A percentile compares a stretch with the other conserved stretches of the same genome.
phyloP scores from a whole-genome alignment of 2,329 filamentous ascomycete species.

The Scopulariopsis brevicaulis region DNA sequence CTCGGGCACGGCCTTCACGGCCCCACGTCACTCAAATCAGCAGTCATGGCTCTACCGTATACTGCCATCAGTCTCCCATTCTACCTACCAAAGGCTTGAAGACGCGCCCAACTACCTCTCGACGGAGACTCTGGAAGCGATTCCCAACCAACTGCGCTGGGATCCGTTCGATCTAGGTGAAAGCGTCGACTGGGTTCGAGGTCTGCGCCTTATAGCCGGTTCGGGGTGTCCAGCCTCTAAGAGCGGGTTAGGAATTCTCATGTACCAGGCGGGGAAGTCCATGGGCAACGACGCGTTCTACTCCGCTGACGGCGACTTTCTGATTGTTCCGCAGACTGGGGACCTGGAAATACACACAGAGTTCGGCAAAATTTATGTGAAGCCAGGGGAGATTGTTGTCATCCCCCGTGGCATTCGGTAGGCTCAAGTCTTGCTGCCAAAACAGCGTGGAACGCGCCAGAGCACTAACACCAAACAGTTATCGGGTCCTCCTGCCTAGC shows the following conservation, averaged over 20 bases:
- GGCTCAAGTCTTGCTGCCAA: no score
- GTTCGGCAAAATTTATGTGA: constrained; percentile 54
- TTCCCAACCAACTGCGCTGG: constrained; percentile 76
- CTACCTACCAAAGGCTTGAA: not conserved
- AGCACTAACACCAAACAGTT: constrained; percentile 15
- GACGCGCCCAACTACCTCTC: constrained; percentile 28
- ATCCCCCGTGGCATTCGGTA: constrained; percentile 54
- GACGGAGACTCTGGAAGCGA: constrained; percentile 37
- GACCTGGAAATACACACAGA: constrained; percentile 62
- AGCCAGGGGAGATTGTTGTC: constrained; percentile 61
- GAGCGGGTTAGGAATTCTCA: constrained; percentile 60
- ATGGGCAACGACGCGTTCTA: constrained; percentile 69
- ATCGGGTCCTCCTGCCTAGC: constrained; percentile 49
- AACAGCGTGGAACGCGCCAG: no score
- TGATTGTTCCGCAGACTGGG: constrained; percentile 62
- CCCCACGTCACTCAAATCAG: constrained; percentile 55
- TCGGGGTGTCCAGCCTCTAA: constrained; percentile 68
- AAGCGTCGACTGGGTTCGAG: constrained; percentile 32
- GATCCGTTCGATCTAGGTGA: constrained; percentile 59
- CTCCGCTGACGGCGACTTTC: constrained; percentile 66
- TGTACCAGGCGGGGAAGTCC: constrained; percentile 62
- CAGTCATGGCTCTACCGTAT: constrained; percentile 65
- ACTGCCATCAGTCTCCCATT: constrained; percentile 50
- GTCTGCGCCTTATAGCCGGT: constrained; percentile 60
- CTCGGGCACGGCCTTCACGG: constrained; percentile 61